These are phyloP conservation scores for Fusarium sublunatum DNA, from an alignment of 2,329 filamentous ascomycete species.

Conservation along the genomic window DNA sequence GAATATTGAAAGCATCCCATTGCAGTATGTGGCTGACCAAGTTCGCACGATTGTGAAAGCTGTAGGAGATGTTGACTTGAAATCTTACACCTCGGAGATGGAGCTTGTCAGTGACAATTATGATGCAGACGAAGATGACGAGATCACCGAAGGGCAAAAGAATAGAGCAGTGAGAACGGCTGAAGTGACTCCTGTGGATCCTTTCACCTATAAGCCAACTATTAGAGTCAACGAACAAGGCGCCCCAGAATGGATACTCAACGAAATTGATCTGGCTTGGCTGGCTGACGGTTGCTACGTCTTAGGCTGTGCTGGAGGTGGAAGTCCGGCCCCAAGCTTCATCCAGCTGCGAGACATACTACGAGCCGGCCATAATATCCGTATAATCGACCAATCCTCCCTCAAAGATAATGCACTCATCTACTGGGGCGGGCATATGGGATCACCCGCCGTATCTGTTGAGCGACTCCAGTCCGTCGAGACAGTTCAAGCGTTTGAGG, in stretches of 20 bases:
- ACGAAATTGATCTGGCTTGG: not conserved
- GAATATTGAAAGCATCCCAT: not conserved
- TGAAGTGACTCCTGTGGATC: fast-evolving
- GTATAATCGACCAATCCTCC: not conserved
- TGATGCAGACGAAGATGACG: not conserved
- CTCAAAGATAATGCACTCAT: not conserved
- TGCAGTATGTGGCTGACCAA: constrained; percentile 5
- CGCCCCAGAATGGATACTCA: not conserved
- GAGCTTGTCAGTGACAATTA: not conserved
- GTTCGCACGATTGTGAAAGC: constrained; percentile 1
- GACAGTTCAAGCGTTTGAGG: constrained; percentile 13
- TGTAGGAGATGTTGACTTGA: not conserved
- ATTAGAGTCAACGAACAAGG: not conserved
- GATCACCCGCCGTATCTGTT: constrained; percentile 22
- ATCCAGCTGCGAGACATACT: not conserved
- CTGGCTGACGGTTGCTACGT: constrained; percentile 2
- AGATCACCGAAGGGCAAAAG: not conserved
- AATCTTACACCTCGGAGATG: not conserved
- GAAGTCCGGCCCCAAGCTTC: not conserved
- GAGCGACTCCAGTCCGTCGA: constrained; percentile 17
- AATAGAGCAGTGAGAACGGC: not conserved
- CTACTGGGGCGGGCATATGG: constrained; percentile 15
- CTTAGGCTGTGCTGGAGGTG: not conserved
- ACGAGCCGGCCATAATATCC: not conserved
- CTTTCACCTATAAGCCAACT: not conserved